These are phyloP conservation scores for Tetracentron sinense DNA, from an alignment of 164 flowering plant genomes.

Conservation along the genomic window DNA sequence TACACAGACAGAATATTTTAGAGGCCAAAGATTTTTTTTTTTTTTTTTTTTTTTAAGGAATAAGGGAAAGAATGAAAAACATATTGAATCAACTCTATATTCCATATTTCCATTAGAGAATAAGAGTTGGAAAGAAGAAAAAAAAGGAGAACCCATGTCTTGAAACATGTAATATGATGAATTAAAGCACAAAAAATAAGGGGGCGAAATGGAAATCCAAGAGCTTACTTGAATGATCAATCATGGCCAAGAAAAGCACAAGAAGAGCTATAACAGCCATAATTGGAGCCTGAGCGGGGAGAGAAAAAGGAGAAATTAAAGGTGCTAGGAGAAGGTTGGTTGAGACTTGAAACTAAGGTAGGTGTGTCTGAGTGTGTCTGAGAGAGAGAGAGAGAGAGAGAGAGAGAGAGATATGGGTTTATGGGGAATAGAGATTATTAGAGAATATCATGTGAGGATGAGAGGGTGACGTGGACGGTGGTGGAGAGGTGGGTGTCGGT, in stretches of 20 bases:
- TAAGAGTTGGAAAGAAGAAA: neutral
- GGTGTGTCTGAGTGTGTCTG: no score
- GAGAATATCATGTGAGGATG: neutral
- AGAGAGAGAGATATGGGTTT: neutral
- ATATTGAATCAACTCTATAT: no score
- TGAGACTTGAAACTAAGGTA: conserved; percentile 4
- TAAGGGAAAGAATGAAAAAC: no score
- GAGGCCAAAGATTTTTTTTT: no score
- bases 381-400: no score
- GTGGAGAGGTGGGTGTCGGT: no score
- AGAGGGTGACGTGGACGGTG: no score
- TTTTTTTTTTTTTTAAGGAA: no score
- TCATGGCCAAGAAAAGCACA: conserved; percentile 33
- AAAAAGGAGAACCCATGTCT: neutral
- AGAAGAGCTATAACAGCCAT: conserved; percentile 35
- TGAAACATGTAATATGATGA: no score
- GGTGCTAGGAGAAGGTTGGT: neutral
- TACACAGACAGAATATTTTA: no score
- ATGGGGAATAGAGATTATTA: neutral
- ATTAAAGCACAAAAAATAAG: neutral
- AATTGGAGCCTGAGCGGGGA: neutral
- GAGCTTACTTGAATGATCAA: conserved; percentile 42
- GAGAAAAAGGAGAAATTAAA: neutral
- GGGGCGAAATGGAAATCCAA: neutral
- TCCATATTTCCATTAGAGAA: no score